phyloP scores from a whole-genome alignment of 192 early-diverging fungal genomes.

The Cetraspora pellucida region DNA sequence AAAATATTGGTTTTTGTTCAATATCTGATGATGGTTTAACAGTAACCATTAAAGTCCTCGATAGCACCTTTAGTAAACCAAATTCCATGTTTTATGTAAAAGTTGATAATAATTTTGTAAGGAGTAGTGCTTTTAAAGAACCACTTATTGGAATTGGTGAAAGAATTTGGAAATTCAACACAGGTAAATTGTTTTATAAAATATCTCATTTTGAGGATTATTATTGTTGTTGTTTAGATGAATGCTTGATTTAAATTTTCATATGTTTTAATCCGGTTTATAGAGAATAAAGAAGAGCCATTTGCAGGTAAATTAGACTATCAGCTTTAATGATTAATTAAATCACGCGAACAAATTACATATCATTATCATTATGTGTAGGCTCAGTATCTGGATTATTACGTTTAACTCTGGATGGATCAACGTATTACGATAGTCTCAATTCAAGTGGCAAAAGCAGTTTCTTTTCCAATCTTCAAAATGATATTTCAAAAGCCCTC shows the following conservation, averaged over 20 bases:
- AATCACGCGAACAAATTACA: background rate
- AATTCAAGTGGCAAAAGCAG: too few species aligned
- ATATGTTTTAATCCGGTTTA: background rate
- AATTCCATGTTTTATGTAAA: background rate
- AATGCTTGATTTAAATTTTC: background rate
- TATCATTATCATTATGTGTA: background rate
- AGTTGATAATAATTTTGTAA: constrained; percentile 15
- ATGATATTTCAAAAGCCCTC: background rate
- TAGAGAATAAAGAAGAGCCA: background rate
- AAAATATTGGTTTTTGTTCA: background rate
- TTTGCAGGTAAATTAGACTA: background rate
- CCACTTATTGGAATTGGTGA: background rate
- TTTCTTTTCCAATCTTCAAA: background rate
- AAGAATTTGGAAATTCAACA: background rate
- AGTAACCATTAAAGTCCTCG: background rate
- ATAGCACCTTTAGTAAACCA: background rate
- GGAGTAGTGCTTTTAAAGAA: background rate
- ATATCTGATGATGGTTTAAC: background rate
- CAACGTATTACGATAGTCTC: background rate
- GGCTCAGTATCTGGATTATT: background rate
- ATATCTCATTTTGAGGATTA: too few species aligned
- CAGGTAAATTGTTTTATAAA: background rate
- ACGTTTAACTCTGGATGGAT: background rate
- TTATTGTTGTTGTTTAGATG: too few species aligned
- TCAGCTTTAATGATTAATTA: background rate